Conservation (phyloP, 257 asterid species). For the Gentiana straminea region DNA sequence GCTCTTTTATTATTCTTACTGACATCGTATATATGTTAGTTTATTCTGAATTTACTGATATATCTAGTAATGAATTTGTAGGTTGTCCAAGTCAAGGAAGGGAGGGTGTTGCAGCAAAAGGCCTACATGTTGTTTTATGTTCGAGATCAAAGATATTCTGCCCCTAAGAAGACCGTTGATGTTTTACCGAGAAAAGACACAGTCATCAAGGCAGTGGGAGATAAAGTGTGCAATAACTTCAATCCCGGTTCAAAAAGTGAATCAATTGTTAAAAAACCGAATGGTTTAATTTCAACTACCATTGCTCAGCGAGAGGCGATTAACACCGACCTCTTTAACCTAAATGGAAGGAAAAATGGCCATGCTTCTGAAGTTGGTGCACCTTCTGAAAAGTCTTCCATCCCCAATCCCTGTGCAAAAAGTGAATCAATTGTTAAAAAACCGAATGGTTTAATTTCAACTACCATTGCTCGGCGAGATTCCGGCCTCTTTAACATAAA, state of each 20-base stretch:
- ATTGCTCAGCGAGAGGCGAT: conserved; percentile 21
- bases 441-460: conserved; percentile 17
- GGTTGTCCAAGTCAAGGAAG: conserved; percentile 85
- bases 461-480: conserved; percentile 21
- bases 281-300: conserved; percentile 20
- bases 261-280: conserved; percentile 21
- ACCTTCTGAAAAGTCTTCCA: neutral
- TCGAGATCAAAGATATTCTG: conserved; percentile 41
- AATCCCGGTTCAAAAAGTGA: conserved; percentile 29
- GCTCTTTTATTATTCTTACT: neutral
- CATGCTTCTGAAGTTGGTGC: conserved; percentile 16
- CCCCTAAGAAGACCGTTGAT: conserved; percentile 36
- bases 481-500: conserved; percentile 15
- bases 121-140: conserved; percentile 97
- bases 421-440: conserved; percentile 31
- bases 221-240: conserved; percentile 26
- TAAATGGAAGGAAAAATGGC: conserved; percentile 17
- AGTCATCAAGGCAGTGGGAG: conserved; percentile 32
- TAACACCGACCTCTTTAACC: conserved; percentile 12
- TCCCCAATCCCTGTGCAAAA: conserved; percentile 13
- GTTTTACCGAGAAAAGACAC: conserved; percentile 32
- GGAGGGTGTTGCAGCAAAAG: conserved; percentile 76
- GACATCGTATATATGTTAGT: neutral
- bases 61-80: conserved; percentile 18
- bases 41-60: neutral